Evolutionary conservation across 176 grass and related monocot genomes (phyloP).

Genomic region (Otatea glauca): DNA sequence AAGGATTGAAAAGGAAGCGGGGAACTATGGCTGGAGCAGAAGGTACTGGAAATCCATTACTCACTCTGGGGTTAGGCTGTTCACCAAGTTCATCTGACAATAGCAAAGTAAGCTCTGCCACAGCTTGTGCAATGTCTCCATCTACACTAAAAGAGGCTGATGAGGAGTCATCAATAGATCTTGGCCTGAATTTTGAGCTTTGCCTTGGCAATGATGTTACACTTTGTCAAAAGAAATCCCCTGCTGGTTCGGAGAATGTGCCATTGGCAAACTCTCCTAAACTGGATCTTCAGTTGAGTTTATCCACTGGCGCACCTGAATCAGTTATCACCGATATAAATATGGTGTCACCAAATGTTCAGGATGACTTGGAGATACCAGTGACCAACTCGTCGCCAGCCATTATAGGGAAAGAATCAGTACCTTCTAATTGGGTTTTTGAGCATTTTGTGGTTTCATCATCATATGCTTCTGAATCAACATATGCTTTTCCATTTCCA

Average conservation of each 20-base stretch:
- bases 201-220: conserved; percentile 49
- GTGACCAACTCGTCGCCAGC: conserved; percentile 3
- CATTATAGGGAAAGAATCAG: conserved; percentile 48
- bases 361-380: conserved; percentile 25
- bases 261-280: conserved; percentile 6
- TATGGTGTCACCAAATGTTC: conserved; percentile 36
- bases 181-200: conserved; percentile 68
- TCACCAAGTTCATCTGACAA: conserved; percentile 67
- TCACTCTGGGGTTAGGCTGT: conserved; percentile 58
- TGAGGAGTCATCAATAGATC: conserved; percentile 64
- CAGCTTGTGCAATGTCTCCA: conserved; percentile 55
- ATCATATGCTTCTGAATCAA: conserved; percentile 52
- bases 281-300: conserved; percentile 77
- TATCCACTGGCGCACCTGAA: conserved; percentile 63
- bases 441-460: conserved; percentile 43
- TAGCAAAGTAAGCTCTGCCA: conserved; percentile 75
- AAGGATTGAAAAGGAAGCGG: conserved; percentile 52
- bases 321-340: conserved; percentile 55
- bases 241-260: conserved; percentile 30
- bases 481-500: conserved; percentile 47
- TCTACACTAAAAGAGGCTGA: conserved; percentile 68
- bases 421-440: conserved; percentile 52
- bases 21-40: conserved; percentile 46
- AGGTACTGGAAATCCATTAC: conserved; percentile 41
- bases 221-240: conserved; percentile 48